Conservation (phyloP, 164 flowering plant genomes). For the Chloranthus sessilifolius region DNA sequence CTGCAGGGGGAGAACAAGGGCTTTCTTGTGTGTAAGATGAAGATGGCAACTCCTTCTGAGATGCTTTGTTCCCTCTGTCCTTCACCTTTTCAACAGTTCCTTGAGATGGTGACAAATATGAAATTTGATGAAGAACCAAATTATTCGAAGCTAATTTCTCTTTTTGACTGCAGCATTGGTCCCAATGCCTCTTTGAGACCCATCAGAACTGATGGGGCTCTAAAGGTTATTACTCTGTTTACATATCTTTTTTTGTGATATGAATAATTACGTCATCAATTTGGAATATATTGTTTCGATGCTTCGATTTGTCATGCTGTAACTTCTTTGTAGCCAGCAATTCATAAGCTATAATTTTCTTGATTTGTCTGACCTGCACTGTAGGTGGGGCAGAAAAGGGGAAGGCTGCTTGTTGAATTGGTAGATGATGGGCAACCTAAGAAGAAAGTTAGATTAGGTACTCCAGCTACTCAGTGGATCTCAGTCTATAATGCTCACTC, state of each 20-base stretch:
- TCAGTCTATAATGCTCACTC: constrained; percentile 41
- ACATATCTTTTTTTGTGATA: constrained; percentile 5
- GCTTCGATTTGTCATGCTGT: not conserved
- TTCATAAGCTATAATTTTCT: not conserved
- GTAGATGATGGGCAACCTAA: constrained; percentile 40
- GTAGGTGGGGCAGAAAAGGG: constrained; percentile 54
- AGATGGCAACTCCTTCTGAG: constrained; percentile 52
- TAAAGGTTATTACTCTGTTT: constrained; percentile 28
- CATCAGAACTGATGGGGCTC: constrained; percentile 40
- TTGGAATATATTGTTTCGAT: too few species aligned
- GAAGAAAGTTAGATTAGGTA: constrained; percentile 52
- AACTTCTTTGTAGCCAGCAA: not conserved
- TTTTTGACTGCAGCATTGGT: constrained; percentile 35
- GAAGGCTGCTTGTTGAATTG: constrained; percentile 26
- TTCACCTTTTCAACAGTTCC: constrained; percentile 42
- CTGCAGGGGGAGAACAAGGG: constrained; percentile 59
- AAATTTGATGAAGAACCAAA: constrained; percentile 62
- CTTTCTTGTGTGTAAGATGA: constrained; percentile 56
- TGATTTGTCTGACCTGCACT: not conserved
- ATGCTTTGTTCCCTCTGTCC: constrained; percentile 43
- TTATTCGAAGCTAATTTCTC: constrained; percentile 43
- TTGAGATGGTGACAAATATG: constrained; percentile 49
- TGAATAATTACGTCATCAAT: too few species aligned
- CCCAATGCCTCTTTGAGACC: constrained; percentile 30
- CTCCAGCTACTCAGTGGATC: constrained; percentile 55